phyloP scores from a whole-genome alignment of 768 basidiomycete species.

The Dioszegia crocea region DNA sequence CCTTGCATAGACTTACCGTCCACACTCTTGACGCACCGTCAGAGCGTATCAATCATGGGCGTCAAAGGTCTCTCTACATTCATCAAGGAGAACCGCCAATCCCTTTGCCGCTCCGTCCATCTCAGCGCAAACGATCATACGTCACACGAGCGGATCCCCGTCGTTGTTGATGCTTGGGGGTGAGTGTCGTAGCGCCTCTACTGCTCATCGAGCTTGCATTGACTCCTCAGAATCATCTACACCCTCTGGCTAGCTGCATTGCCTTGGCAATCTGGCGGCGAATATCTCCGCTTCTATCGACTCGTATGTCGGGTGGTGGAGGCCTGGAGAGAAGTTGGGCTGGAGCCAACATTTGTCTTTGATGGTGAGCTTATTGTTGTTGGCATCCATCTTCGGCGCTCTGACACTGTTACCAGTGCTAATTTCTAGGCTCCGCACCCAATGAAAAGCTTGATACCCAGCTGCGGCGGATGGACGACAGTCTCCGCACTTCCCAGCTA shows the following conservation, averaged over 20 bases:
- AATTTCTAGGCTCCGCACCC: slow-evolving; percentile 42
- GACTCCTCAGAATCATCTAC: slow-evolving; percentile 43
- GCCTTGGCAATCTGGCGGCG: slow-evolving; percentile 48
- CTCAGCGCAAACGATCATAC: slow-evolving; percentile 7
- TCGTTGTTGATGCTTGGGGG: slow-evolving; percentile 51
- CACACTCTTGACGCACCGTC: not conserved
- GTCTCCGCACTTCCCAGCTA: slow-evolving; percentile 30
- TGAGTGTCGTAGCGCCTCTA: slow-evolving; percentile 15
- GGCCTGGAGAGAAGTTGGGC: slow-evolving; percentile 39
- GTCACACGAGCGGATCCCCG: slow-evolving; percentile 15
- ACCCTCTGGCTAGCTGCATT: slow-evolving; percentile 38
- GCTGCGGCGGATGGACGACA: slow-evolving; percentile 25
- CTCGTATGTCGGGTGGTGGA: slow-evolving; percentile 32
- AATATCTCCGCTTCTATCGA: slow-evolving; percentile 43
- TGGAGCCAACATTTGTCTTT: slow-evolving; percentile 48
- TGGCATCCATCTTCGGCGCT: not conserved
- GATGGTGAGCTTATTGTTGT: slow-evolving; percentile 43
- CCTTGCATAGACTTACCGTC: too few relatives aligned
- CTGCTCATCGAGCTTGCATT: slow-evolving; percentile 1
- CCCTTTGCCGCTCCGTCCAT: slow-evolving; percentile 31
- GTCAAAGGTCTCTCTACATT: slow-evolving; percentile 47
- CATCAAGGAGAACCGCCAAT: slow-evolving; percentile 45
- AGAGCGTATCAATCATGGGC: slow-evolving; percentile 33
- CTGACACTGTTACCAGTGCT: not conserved
- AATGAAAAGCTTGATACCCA: slow-evolving; percentile 44